Evolutionary conservation across 2,329 filamentous ascomycete genomes (phyloP).

Genomic region (Huntiella savannae): DNA sequence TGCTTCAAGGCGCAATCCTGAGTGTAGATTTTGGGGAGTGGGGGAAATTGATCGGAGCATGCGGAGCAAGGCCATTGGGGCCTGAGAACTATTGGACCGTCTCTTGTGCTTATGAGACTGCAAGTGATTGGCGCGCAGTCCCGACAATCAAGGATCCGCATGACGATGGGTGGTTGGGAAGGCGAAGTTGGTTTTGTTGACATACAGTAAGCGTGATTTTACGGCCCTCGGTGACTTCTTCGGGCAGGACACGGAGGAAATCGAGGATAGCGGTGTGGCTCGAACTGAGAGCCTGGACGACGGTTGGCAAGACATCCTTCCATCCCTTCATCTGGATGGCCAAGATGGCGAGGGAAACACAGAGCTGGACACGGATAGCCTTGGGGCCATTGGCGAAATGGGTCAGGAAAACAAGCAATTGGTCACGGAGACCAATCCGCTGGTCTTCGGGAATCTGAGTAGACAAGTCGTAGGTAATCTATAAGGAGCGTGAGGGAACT

Average conservation of each 20-base stretch:
- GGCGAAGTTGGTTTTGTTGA: slow-evolving; percentile 30
- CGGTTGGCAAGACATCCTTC: slow-evolving; percentile 76
- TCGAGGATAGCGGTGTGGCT: slow-evolving; percentile 80
- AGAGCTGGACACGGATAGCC: slow-evolving; percentile 74
- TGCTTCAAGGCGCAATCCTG: too few relatives aligned
- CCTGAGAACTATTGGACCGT: too few relatives aligned
- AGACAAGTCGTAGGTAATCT: slow-evolving; percentile 90
- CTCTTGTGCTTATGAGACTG: too few relatives aligned
- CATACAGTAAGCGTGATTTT: slow-evolving; percentile 98
- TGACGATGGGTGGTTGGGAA: not conserved
- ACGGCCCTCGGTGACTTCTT: slow-evolving; percentile 97
- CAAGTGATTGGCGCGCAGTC: too few relatives aligned
- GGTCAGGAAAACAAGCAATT: slow-evolving; percentile 64
- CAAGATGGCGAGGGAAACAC: slow-evolving; percentile 81
- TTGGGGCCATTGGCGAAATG: slow-evolving; percentile 67
- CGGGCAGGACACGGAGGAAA: slow-evolving; percentile 87
- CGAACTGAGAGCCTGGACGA: slow-evolving; percentile 60
- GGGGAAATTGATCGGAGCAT: too few relatives aligned
- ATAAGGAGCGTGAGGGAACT: slow-evolving; percentile 2
- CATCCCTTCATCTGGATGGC: slow-evolving; percentile 92
- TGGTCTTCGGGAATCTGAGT: slow-evolving; percentile 66
- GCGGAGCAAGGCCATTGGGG: too few relatives aligned
- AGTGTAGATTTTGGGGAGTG: too few relatives aligned
- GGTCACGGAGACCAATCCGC: slow-evolving; percentile 59
- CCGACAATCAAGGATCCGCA: too few relatives aligned